Conservation (phyloP, 2,329 filamentous ascomycete genomes). For the Pyricularia sp. region DNA sequence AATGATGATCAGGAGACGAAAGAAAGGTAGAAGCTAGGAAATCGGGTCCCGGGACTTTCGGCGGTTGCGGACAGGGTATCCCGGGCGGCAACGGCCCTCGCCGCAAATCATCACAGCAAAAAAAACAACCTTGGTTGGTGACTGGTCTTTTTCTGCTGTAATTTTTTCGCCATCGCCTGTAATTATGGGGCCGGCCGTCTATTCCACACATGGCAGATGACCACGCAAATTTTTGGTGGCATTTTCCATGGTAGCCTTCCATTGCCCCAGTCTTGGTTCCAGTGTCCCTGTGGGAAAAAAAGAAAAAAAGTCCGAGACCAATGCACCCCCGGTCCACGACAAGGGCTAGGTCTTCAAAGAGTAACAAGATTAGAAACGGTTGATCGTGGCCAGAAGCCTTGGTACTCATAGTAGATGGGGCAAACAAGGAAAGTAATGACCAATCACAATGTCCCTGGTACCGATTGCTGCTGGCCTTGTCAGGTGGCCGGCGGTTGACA, state of each 20-base stretch:
- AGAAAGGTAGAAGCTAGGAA: background rate
- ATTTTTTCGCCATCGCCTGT: background rate
- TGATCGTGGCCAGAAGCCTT: background rate
- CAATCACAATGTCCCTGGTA: background rate
- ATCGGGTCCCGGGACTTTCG: background rate
- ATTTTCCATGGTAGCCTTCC: background rate
- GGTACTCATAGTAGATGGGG: background rate
- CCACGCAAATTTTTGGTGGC: background rate
- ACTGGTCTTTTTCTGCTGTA: background rate
- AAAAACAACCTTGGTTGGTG: background rate
- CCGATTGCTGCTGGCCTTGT: background rate
- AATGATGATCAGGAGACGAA: background rate
- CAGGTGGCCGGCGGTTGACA: background rate
- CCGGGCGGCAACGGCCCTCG: background rate
- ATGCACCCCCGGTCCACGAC: background rate
- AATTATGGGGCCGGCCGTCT: background rate
- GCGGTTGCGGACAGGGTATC: background rate
- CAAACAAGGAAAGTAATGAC: background rate
- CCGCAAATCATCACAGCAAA: background rate
- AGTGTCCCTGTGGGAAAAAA: too few species aligned
- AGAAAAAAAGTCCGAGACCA: background rate
- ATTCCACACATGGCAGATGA: background rate
- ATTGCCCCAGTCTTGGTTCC: too few species aligned
- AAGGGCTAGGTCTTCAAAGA: background rate
- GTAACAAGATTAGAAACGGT: constrained; percentile 4